Evolutionary conservation across 495 filamentous ascomycete species (phyloP), one percentile per base, ranked within the genome.

Genomic region (Astrothelium macrocarpum): DNA sequence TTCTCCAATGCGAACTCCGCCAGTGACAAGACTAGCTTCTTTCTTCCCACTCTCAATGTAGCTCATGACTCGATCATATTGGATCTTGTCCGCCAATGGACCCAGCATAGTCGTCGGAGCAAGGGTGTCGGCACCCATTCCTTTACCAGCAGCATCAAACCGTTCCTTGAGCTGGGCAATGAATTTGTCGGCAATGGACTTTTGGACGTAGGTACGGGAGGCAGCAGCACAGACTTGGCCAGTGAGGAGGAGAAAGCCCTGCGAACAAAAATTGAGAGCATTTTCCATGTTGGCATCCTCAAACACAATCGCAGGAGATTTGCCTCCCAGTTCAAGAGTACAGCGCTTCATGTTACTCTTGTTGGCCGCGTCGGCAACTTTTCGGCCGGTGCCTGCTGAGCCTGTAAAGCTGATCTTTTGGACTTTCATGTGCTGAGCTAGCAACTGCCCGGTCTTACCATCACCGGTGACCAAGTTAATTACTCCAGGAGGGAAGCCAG

Each of bases 331-430:
- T 61, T 75, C 73, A 9, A 75, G 62, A n/a, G 72, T 70, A 25
- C 73, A 71, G 23, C 70, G 61, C 70, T 75, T 75, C 31, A 75
- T 65, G 61, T 76, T 76, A 34, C 67, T 70, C 63, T 73, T 74
- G 1, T 70, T 66, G 20, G 71, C 70, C 1, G 72, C 65, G 20
- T 71, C 66, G 60, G 72, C 68, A 26, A 74, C 70, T n/a, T 69
- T 68, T 39, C 71, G 65, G 25, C 74, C 74, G 16, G 69, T 69
- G 16, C 62, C 45, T 23, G 67, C 67, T 18, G 68, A 71, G 12
- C 74, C 74, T 16, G 72, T 74, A 62, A 76, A 76, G 18, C 66
- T 70, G 58, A 76, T 73, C 66, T 74, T 74, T 45, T 68, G 62
- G 61, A 76, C 67, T 28, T 72, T 56, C 72, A 74, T 76, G 65